Evolutionary conservation across 2,329 filamentous ascomycete species (phyloP), one percentile per base, ranked within the genome.

Genomic region (Aspergillus hiratsukae): DNA sequence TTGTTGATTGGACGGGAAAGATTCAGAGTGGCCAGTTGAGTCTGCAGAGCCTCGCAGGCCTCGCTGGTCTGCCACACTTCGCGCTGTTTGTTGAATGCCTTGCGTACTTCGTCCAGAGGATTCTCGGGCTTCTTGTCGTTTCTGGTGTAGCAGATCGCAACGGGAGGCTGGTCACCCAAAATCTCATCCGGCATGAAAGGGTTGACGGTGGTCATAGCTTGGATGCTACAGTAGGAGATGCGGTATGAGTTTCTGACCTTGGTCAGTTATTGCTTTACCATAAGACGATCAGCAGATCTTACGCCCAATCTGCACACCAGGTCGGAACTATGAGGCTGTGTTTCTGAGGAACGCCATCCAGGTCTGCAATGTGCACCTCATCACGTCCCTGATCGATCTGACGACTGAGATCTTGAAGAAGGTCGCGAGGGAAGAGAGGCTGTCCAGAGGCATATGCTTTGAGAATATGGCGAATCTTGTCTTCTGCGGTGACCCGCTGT

Each of bases 221-320:
- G 62, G 40, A 64, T 64, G 50, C 59, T 58, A 43, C 43, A 57
- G 46, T 66, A 66, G 28, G 53, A 51, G 51, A 65, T 65, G 25
- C 60, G 59, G 49, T 63, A 64, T 21, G 56, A 59, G 49, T 58
- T 59, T 14, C 61, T 63, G 37, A 2, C 6, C 49, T 43, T 3
- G 21, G 27, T 50, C 17, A 27, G 48, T 52, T 19, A 52, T 37
- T 23, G 7, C 21, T 4, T 57, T 10, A 8, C 4, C 37, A 8
- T 5, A n/a, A 6, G 4, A 3, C 19, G 27, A 19, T 40, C 7
- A 6, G 5, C 31, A 3, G 21, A 17, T 14, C 63, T 57, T 53
- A 64, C 61, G 58, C 57, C n/a, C 57, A 57, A 37, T 62, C 59
- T 1, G 56, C 46, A 48, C 62, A 63, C 52, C 58, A 55, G 4